Base-by-base conservation (phyloP, 257 asterid genomes). In the Fraxinus americana region DNA sequence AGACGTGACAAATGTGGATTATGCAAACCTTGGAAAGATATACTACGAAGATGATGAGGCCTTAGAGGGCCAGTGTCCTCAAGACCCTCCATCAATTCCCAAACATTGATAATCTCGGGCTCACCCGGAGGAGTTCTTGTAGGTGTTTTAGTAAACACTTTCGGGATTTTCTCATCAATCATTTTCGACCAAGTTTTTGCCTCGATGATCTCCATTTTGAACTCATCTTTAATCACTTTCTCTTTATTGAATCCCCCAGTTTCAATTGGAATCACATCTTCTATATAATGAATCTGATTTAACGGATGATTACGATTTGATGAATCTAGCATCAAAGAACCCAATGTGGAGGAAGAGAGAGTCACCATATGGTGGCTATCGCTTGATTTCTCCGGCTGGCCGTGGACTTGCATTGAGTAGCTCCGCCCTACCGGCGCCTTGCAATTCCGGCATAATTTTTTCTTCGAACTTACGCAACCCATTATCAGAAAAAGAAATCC, bases 31-130 rank as follows among this genome's bases (percentile, higher is more conserved):
- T 90, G 89, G 61, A 93, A 93, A 0, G 99, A 95, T 57, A 93
- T 90, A 87, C 97, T 89, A 2, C 97, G 97, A 73, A 84, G 57
- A 30, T 90, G 81, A 19, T 21, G 61, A 4, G 79, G 82, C 14
- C 87, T 73, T 36, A 84, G 85, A 21, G 97, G 97, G 71, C 92
- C 82, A 43, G 39, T 21, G 39, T 92, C 98, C 41, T 93, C 97
- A 5, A 96, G 92, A 1, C 97, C 99, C 81, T 89, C 95, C 98
- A 93, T 93, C 83, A 96, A 74, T 68, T 96, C 98, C 94, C 96
- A 92, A n/a, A 90, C 91, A 77, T 96, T 85, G 83, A 96, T 92
- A 48, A 70, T 87, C 87, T 93, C 97, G 14, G 96, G 96, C 84
- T 96, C 98, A 0, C 96, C 97, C 2, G 97, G 92, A 35, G 96